A percentile compares a stretch with the other conserved stretches of the same genome.
Evolutionary conservation across 2,329 filamentous ascomycete genomes (phyloP).

Genomic region (Hypoxylon sp.): DNA sequence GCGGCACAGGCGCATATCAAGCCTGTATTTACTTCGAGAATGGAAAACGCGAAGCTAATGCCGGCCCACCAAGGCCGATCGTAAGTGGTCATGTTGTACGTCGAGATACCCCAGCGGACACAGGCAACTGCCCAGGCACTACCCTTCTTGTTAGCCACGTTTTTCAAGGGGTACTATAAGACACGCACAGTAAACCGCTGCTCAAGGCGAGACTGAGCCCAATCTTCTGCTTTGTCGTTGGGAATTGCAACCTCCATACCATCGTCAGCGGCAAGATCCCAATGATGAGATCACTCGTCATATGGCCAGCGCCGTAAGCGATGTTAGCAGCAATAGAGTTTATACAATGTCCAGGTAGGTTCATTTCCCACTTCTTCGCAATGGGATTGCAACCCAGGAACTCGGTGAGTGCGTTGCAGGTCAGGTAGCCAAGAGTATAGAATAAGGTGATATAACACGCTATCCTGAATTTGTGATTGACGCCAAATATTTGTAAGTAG

Average conservation of each 20-base stretch:
- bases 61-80: conserved; percentile 52
- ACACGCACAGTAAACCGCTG: conserved; percentile 49
- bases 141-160: conserved; percentile 27
- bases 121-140: conserved; percentile 51
- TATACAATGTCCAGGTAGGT: conserved; percentile 48
- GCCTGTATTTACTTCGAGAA: conserved; percentile 51
- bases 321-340: conserved; percentile 49
- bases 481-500: conserved; percentile 50
- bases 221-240: conserved; percentile 48
- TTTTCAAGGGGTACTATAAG: neutral
- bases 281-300: conserved; percentile 52
- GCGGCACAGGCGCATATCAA: conserved; percentile 51
- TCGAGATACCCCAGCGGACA: conserved; percentile 50
- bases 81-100: conserved; percentile 49
- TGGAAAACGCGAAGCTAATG: conserved; percentile 50
- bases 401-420: conserved; percentile 65
- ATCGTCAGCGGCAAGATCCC: conserved; percentile 49
- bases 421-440: conserved; percentile 68
- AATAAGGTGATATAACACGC: conserved; percentile 50
- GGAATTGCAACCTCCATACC: conserved; percentile 49
- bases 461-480: conserved; percentile 48
- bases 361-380: conserved; percentile 47
- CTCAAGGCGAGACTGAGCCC: conserved; percentile 50
- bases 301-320: conserved; percentile 50
- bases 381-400: conserved; percentile 51